phyloP scores from a whole-genome alignment of 495 filamentous ascomycete genomes.

The Cercophora newfieldiana region DNA sequence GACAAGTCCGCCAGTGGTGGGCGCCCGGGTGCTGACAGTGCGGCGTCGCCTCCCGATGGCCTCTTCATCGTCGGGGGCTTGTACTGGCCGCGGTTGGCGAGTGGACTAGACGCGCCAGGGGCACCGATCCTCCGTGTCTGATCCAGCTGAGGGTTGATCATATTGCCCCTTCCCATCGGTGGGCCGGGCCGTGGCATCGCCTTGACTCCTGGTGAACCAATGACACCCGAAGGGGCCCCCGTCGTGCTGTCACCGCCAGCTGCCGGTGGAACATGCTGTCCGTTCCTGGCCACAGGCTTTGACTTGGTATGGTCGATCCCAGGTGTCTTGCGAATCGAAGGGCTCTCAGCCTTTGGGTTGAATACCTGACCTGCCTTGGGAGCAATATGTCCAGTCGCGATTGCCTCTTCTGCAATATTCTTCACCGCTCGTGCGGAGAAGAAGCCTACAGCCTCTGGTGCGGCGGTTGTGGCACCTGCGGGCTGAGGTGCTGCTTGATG shows the following conservation, averaged over 20 bases:
- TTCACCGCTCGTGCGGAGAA: conserved; percentile 72
- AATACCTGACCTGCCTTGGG: conserved; percentile 59
- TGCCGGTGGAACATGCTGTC: conserved; percentile 42
- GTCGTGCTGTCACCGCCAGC: conserved; percentile 11
- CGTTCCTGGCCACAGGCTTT: conserved; percentile 58
- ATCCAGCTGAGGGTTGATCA: conserved; percentile 71
- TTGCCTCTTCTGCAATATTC: conserved; percentile 35
- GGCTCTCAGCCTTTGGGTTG: conserved; percentile 79
- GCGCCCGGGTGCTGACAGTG: conserved; percentile 13
- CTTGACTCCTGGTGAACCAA: not conserved
- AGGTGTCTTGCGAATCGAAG: conserved; percentile 83
- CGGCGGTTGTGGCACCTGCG: conserved; percentile 19
- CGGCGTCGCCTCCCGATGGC: conserved; percentile 9
- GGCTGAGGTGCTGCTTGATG: conserved; percentile 30
- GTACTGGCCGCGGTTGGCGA: conserved; percentile 59
- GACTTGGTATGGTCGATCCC: conserved; percentile 82
- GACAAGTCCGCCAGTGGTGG: conserved; percentile 43
- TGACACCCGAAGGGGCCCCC: not conserved
- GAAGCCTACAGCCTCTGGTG: conserved; percentile 49
- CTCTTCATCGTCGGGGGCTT: conserved; percentile 61
- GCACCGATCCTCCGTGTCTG: conserved; percentile 71
- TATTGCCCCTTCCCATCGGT: conserved; percentile 43
- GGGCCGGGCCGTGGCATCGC: conserved; percentile 13
- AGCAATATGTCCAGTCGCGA: conserved; percentile 40
- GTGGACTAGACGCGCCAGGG: conserved; percentile 58